phyloP scores from a whole-genome alignment of 2,329 filamentous ascomycete genomes.

The Penicillium sp. region DNA sequence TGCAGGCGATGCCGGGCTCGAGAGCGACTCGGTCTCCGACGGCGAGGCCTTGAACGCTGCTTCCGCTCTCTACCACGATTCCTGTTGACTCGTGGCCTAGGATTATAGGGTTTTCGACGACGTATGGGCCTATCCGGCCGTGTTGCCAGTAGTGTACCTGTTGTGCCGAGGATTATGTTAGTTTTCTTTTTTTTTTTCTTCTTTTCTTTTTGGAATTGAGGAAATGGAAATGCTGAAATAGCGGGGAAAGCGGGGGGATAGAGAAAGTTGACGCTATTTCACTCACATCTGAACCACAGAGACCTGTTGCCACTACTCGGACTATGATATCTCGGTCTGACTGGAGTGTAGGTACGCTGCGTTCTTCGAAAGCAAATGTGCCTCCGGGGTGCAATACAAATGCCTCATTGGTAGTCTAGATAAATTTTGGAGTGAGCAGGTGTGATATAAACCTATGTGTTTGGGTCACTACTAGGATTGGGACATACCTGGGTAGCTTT shows the following conservation, averaged over 20 bases:
- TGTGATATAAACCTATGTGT: background rate
- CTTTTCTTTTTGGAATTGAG: background rate
- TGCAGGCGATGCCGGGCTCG: slow-evolving; percentile 70
- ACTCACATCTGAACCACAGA: slow-evolving; percentile 76
- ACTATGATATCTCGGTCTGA: slow-evolving; percentile 68
- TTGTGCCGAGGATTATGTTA: background rate
- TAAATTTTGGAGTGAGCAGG: background rate
- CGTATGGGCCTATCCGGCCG: slow-evolving; percentile 39
- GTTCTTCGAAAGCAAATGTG: slow-evolving; percentile 24
- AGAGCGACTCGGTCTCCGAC: slow-evolving; percentile 71
- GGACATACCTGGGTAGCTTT: slow-evolving; percentile 2
- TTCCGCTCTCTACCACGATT: slow-evolving; percentile 59
- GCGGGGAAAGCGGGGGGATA: background rate
- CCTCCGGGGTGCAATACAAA: slow-evolving; percentile 25
- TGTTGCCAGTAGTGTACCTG: slow-evolving; percentile 45
- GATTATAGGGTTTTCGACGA: slow-evolving; percentile 38
- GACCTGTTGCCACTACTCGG: slow-evolving; percentile 75
- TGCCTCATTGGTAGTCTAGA: slow-evolving; percentile 12
- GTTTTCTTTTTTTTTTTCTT: too few relatives aligned
- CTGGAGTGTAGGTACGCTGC: slow-evolving; percentile 19
- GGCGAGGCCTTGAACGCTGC: slow-evolving; percentile 53
- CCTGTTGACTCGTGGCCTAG: slow-evolving; percentile 69
- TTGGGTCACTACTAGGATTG: background rate
- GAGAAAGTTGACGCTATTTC: background rate
- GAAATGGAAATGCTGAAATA: background rate